These are phyloP conservation scores for Vigna unguiculata DNA, from an alignment of 306 rosid genomes.

Conservation along the genomic window DNA sequence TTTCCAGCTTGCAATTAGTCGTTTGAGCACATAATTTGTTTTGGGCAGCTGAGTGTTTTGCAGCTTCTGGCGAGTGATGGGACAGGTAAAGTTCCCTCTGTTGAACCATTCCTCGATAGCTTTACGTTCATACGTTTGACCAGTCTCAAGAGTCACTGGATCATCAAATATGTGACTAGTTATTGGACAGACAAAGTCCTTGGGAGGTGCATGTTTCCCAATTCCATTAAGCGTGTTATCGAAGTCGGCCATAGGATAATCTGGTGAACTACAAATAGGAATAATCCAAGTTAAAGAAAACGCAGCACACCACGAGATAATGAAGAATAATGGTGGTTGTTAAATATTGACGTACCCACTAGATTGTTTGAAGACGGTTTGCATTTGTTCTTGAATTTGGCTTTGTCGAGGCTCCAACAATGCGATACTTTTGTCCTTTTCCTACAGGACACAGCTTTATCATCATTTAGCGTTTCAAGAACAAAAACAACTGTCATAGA, in stretches of 20 bases:
- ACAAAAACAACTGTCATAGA: constrained; percentile 51
- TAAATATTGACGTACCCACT: constrained; percentile 56
- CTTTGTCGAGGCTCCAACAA: constrained; percentile 55
- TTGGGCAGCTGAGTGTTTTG: constrained; percentile 79
- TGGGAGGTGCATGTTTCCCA: constrained; percentile 68
- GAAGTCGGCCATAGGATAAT: constrained; percentile 57
- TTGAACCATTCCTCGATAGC: constrained; percentile 95
- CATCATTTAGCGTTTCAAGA: constrained; percentile 40
- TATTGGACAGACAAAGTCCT: constrained; percentile 93
- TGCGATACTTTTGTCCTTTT: constrained; percentile 55
- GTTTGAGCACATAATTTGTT: constrained; percentile 90
- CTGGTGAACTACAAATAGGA: constrained; percentile 57
- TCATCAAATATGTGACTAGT: constrained; percentile 88
- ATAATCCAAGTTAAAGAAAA: constrained; percentile 49
- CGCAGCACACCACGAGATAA: constrained; percentile 38
- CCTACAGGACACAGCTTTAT: constrained; percentile 61
- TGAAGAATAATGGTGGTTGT: constrained; percentile 33
- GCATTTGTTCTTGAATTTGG: constrained; percentile 56
- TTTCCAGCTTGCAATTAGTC: constrained; percentile 89
- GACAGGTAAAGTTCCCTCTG: constrained; percentile 82
- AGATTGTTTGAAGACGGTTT: constrained; percentile 55
- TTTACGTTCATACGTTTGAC: constrained; percentile 88
- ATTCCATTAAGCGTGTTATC: constrained; percentile 45
- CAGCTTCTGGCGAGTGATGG: constrained; percentile 87
- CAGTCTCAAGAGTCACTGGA: constrained; percentile 96